Percentiles rank a stretch among this genome's conserved stretches.
Conservation (phyloP, 345 rosid species). For the Geranium brycei region DNA sequence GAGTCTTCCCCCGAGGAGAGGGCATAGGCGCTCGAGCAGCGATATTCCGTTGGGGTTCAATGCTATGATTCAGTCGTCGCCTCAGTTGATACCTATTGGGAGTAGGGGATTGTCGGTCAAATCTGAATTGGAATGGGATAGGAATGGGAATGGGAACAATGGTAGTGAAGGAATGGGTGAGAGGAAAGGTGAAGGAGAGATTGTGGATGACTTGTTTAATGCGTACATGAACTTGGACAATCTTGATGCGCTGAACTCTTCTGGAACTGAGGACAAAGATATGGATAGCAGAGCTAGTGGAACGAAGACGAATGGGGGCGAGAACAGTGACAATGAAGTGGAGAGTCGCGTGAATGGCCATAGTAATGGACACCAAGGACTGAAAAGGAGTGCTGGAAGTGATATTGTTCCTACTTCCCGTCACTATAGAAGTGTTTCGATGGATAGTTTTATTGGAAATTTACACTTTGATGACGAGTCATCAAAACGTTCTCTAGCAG, state of each 20-base stretch:
- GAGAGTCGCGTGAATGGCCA: constrained; percentile 43
- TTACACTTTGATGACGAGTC: constrained; percentile 35
- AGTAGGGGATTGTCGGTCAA: constrained; percentile 19
- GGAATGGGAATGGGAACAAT: too few relatives aligned
- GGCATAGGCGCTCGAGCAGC: constrained; percentile 46
- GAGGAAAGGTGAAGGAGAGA: constrained; percentile 20
- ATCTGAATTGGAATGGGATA: constrained; percentile 25
- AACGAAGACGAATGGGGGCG: constrained; percentile 43
- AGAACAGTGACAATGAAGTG: constrained; percentile 60
- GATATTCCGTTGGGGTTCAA: constrained; percentile 41
- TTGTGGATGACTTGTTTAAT: constrained; percentile 45
- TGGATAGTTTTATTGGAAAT: constrained; percentile 63
- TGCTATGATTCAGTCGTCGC: constrained; percentile 28
- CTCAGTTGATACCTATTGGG: constrained; percentile 14
- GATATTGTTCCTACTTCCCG: constrained; percentile 41
- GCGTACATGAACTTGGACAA: constrained; percentile 60
- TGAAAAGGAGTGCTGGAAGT: constrained; percentile 46
- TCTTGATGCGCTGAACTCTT: constrained; percentile 50
- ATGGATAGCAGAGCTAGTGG: constrained; percentile 22
- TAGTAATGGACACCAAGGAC: constrained; percentile 16
- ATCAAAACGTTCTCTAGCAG: constrained; percentile 13
- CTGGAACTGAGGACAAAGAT: constrained; percentile 50
- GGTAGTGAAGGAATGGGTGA: too few relatives aligned
- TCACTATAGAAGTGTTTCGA: constrained; percentile 53
- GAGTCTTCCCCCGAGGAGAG: constrained; percentile 25